A percentile compares a stretch with the other conserved stretches of the same genome.
These are phyloP conservation scores for Fraxinus excelsior DNA, from an alignment of 257 asterid species.

Conservation along the genomic window DNA sequence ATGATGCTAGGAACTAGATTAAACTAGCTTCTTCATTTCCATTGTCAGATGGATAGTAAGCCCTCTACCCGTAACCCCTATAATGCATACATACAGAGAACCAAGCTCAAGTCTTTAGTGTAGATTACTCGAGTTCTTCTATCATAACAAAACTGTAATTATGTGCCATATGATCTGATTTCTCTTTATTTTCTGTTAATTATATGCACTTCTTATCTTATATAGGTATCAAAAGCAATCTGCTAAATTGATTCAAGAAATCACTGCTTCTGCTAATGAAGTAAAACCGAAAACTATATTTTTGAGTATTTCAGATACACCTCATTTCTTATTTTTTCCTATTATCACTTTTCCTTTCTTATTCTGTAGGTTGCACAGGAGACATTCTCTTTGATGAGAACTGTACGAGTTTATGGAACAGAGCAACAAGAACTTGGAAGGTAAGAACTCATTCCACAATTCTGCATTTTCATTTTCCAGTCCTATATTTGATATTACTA, in stretches of 20 bases:
- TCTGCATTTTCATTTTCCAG: neutral
- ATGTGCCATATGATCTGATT: constrained; percentile 7
- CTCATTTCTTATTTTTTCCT: constrained; percentile 25
- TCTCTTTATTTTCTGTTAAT: constrained; percentile 19
- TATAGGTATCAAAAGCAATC: constrained; percentile 90
- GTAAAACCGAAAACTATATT: constrained; percentile 43
- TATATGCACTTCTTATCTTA: constrained; percentile 9
- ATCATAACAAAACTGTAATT: constrained; percentile 3
- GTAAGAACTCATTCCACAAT: constrained; percentile 32
- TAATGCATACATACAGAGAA: neutral
- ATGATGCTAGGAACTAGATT: constrained; percentile 7
- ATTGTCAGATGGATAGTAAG: neutral
- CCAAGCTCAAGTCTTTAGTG: neutral
- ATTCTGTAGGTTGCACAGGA: constrained; percentile 84
- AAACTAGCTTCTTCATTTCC: neutral
- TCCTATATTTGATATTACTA: neutral
- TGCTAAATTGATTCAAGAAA: constrained; percentile 85
- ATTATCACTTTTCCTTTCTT: constrained; percentile 21
- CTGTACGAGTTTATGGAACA: constrained; percentile 92
- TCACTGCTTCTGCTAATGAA: constrained; percentile 90
- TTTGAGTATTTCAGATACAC: constrained; percentile 3
- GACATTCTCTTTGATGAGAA: constrained; percentile 89
- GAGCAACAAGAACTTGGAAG: constrained; percentile 81
- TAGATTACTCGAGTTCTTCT: constrained; percentile 2
- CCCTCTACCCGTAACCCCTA: neutral